These are phyloP conservation scores for Murraya koenigii DNA, from an alignment of 345 rosid species.

Conservation along the genomic window DNA sequence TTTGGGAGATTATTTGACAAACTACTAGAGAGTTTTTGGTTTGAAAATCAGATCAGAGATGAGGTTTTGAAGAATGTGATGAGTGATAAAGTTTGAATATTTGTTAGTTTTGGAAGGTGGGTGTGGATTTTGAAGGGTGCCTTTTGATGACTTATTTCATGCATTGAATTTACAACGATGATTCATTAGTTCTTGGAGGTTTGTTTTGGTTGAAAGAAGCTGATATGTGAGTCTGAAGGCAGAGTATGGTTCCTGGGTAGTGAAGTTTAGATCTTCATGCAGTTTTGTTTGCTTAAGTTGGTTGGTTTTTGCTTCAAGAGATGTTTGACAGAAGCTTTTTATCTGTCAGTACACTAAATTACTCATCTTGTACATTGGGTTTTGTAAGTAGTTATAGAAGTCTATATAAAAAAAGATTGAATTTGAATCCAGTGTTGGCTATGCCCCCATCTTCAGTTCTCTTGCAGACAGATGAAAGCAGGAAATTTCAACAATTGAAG, in stretches of 20 bases:
- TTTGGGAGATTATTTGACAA: conserved; percentile 12
- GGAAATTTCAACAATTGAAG: too few relatives aligned
- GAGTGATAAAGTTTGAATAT: background rate
- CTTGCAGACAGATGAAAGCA: too few relatives aligned
- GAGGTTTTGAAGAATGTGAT: background rate
- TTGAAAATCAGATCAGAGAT: background rate
- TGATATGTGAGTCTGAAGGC: background rate
- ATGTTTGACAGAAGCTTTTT: conserved; percentile 51
- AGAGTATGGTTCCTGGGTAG: background rate
- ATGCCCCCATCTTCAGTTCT: too few relatives aligned
- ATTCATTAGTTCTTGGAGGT: too few relatives aligned
- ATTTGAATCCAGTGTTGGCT: too few relatives aligned
- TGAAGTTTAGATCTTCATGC: conserved; percentile 16
- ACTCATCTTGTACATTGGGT: conserved; percentile 32
- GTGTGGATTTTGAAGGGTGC: background rate
- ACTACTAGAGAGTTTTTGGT: background rate
- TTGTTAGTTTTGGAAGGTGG: background rate
- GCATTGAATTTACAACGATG: background rate
- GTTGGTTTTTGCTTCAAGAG: conserved; percentile 19
- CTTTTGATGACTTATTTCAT: background rate
- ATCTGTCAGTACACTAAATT: conserved; percentile 42
- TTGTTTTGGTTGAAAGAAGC: too few relatives aligned
- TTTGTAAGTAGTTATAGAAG: conserved; percentile 27
- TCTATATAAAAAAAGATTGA: too few relatives aligned
- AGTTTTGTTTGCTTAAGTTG: conserved; percentile 8